Evolutionary conservation across 139 green algal genomes (phyloP), one percentile per base, ranked within the genome.

Genomic region (Coelastrella sp.): DNA sequence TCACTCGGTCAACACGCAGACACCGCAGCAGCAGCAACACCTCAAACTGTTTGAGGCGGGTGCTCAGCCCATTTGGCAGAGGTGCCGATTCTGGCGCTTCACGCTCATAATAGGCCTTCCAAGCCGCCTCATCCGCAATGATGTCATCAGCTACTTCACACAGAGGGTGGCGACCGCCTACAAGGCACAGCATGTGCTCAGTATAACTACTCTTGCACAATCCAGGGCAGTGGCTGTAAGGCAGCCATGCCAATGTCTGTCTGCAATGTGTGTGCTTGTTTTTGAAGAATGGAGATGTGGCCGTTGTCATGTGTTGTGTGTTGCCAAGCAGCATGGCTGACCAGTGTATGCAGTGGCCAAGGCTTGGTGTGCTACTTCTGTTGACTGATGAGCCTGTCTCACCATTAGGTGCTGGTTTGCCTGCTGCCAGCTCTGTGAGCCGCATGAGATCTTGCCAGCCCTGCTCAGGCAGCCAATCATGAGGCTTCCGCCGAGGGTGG

Each of bases 381-480:
- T 17, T 15, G 3, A 0, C 17, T 49, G 17, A 27, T 12, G 63
- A 70, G 63, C 63, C 63, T 70, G 14, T 70, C 8, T 6, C 15
- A 87, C 82, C 82, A 79, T 49, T 63, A 12, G 82, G 65, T 0
- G 92, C 91, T 4, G 88, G 79, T 78, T 95, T 93, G 75, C 35
- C 72, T 58, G 87, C 68, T 4, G 84, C 93, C 35, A 98, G 85
- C 91, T 95, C 89, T 35, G 92, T 91, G 22, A 98, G 91, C 7
- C 93, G 91, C 90, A 96, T 95, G 22, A 98, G 90, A 93, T 99
- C 97, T 91, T 98, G 94, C 96, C 96, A 99, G 73, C 96, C 96
- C 74, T 95, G 89, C 49, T 96, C 95, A 35, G 95, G 95, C 35
- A 97, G 90, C 95, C 96, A 98, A 11, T 95, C 93, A 63, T 94